Base-by-base conservation (phyloP, 495 filamentous ascomycete species). In the Xylaria scruposa region DNA sequence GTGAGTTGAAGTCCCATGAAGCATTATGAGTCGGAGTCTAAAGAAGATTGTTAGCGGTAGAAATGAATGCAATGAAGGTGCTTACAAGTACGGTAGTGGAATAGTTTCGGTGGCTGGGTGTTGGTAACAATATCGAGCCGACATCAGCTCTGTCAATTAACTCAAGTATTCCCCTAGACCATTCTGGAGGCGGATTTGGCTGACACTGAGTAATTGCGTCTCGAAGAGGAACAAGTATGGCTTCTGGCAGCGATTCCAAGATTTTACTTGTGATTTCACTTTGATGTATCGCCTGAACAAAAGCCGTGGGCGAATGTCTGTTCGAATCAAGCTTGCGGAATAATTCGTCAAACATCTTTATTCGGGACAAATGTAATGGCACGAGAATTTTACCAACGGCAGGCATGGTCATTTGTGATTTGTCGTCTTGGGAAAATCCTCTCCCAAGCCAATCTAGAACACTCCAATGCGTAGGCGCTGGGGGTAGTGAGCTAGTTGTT, bases 121-220 rank as follows among this genome's bases (percentile, higher is more conserved):
- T 64, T 31, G 84, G 82, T 68, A 86, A 83, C 65, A 96, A 85
- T 51, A 93, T 87, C 74, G 90, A 88, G 72, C 87, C 88, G 36
- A 97, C 83, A 77, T 99, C 96, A 51, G 94, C 91, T 72, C 96
- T 88, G 61, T 92, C 91, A 9, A 98, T 90, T 6, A 98, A 84
- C 68, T 89, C 84, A 4, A 98, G 85, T 9, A 97, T 85, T 2
- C 84, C 82, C 31, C 87, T 84, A 33, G 87, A 84, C 94, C 94
- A 98, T 2, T 87, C 89, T 0, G 90, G 88, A 24, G 93, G 93
- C 9, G 96, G 96, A 69, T 90, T 87, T 10, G 88, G 88, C 79
- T 97, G 94, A 74, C 93, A 97, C 68, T 88, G 86, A 31, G 90
- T 87, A 40, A 99, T 93, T n/a, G 90, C 88, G 79, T 97, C 94